phyloP scores from a whole-genome alignment of 148 eudicot species.

The Persicaria tinctoria region DNA sequence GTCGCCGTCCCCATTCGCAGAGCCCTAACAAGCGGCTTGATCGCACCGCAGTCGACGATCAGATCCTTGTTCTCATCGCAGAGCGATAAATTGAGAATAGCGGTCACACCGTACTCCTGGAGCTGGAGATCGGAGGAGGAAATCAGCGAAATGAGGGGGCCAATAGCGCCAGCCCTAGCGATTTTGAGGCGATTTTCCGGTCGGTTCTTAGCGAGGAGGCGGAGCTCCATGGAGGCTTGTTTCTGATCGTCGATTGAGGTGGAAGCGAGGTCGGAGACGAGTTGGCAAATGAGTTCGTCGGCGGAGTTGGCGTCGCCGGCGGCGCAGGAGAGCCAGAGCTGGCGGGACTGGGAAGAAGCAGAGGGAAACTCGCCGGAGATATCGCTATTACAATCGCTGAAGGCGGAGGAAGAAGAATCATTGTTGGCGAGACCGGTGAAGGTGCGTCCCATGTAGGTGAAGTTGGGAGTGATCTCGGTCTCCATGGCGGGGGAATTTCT shows the following conservation, averaged over 20 bases:
- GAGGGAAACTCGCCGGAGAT: constrained; percentile 65
- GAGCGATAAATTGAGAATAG: constrained; percentile 62
- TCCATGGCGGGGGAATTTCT: constrained; percentile 28
- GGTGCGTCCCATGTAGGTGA: constrained; percentile 48
- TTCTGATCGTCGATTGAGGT: constrained; percentile 48
- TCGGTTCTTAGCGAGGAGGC: constrained; percentile 65
- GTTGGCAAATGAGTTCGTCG: constrained; percentile 45
- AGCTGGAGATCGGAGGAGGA: constrained; percentile 45
- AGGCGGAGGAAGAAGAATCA: constrained; percentile 49
- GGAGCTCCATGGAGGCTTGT: constrained; percentile 63
- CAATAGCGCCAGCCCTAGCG: constrained; percentile 67
- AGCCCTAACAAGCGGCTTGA: constrained; percentile 56
- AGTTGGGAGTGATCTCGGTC: constrained; percentile 30
- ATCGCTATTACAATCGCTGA: constrained; percentile 85
- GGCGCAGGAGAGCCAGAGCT: constrained; percentile 47
- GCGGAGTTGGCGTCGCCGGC: constrained; percentile 31
- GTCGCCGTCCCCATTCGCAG: constrained; percentile 50
- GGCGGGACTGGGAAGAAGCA: constrained; percentile 31
- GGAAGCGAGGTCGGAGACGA: constrained; percentile 48
- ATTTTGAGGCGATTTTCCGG: constrained; percentile 67
- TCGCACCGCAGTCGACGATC: constrained; percentile 47
- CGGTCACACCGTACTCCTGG: constrained; percentile 79
- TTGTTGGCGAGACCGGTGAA: constrained; percentile 32
- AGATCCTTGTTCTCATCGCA: constrained; percentile 72
- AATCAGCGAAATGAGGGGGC: constrained; percentile 49